Conservation (phyloP, 805 yeast genomes). For the Yamadazyma endophytica region DNA sequence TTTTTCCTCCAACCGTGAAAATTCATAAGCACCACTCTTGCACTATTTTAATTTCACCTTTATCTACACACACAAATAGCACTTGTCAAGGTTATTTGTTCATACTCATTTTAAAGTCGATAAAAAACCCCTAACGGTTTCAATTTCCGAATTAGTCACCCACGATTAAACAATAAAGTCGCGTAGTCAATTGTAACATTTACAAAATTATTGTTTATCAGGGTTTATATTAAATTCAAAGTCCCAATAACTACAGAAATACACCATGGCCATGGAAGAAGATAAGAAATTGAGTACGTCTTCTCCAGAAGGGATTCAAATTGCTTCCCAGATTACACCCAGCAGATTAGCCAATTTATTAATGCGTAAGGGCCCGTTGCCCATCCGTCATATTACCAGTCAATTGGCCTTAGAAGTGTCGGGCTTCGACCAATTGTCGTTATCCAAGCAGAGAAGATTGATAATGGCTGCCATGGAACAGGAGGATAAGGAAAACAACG, state of each 20-base stretch:
- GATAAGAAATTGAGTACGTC: constrained; percentile 50
- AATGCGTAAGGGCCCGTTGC: constrained; percentile 75
- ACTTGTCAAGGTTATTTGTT: too few relatives aligned
- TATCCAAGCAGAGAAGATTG: constrained; percentile 84
- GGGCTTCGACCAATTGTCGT: constrained; percentile 72
- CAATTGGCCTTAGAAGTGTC: constrained; percentile 72
- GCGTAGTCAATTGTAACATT: constrained; percentile 12
- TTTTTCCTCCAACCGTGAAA: too few relatives aligned
- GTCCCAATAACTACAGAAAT: neutral
- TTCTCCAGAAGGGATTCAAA: constrained; percentile 83
- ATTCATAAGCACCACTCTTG: too few relatives aligned
- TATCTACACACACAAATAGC: too few relatives aligned
- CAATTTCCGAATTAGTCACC: too few relatives aligned
- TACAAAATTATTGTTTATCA: neutral
- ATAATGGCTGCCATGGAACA: constrained; percentile 86
- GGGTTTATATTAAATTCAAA: neutral
- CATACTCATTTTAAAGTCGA: too few relatives aligned
- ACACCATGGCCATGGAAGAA: neutral
- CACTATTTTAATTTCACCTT: too few relatives aligned
- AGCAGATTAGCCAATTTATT: constrained; percentile 67
- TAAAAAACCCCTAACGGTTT: too few relatives aligned
- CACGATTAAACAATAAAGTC: too few relatives aligned
- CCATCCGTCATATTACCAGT: constrained; percentile 84
- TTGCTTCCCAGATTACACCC: constrained; percentile 82
- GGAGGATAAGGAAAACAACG: constrained; percentile 55